Evolutionary conservation across 495 filamentous ascomycete genomes (phyloP).

Genomic region (Daldinia grandis): DNA sequence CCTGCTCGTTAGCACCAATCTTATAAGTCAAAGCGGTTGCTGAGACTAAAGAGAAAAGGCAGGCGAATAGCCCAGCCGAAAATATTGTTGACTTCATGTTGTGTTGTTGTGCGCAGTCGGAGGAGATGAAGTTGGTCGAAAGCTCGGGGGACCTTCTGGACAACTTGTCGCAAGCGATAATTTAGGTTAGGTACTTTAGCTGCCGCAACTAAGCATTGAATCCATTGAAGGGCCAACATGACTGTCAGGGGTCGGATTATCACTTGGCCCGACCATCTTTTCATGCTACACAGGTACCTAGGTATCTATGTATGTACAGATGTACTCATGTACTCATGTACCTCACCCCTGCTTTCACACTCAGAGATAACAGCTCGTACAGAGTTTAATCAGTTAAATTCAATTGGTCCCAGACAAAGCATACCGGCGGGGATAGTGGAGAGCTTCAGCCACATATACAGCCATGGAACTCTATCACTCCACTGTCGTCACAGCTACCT

Average conservation of each 20-base stretch:
- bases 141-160: slow-evolving; percentile 16
- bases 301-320: not conserved
- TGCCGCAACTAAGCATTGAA: slow-evolving; percentile 21
- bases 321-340: slow-evolving; percentile 1
- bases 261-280: slow-evolving; percentile 10
- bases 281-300: not conserved
- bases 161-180: slow-evolving; percentile 41
- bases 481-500: slow-evolving; percentile 34
- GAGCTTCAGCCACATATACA: slow-evolving; percentile 42
- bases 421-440: slow-evolving; percentile 13
- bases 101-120: slow-evolving; percentile 32
- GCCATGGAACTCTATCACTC: slow-evolving; percentile 5
- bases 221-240: not conserved
- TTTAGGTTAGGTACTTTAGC: not conserved
- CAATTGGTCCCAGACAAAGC: slow-evolving; percentile 14
- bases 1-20: slow-evolving; percentile 86
- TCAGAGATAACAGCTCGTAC: not conserved
- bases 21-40: slow-evolving; percentile 96
- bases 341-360: not conserved
- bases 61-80: slow-evolving; percentile 69
- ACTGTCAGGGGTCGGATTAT: slow-evolving; percentile 35
- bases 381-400: slow-evolving; percentile 17
- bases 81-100: slow-evolving; percentile 61
- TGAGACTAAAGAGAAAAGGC: slow-evolving; percentile 64
- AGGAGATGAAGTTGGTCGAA: slow-evolving; percentile 26